Evolutionary conservation across 2,329 filamentous ascomycete species (phyloP).

Genomic region (Elsinoe batatas): DNA sequence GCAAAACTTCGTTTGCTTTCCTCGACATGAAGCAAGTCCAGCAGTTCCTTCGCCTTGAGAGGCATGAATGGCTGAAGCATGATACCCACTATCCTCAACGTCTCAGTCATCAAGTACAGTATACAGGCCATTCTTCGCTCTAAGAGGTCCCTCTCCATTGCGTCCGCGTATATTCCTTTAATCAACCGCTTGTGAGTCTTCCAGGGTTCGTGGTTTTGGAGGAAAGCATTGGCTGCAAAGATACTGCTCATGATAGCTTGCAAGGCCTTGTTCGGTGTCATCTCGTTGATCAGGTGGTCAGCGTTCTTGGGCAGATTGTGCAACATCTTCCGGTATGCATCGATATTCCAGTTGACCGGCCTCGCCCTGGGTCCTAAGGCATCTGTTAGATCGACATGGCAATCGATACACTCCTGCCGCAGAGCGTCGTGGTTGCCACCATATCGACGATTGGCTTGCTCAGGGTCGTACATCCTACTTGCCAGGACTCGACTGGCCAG

Average conservation of each 20-base stretch:
- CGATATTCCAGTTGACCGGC: conserved; percentile 7
- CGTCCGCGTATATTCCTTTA: background rate
- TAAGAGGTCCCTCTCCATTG: conserved; percentile 19
- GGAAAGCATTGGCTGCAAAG: conserved; percentile 55
- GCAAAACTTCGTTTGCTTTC: conserved; percentile 45
- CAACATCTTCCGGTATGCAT: conserved; percentile 33
- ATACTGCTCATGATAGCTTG: conserved; percentile 54
- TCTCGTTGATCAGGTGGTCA: conserved; percentile 48
- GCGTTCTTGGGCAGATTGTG: conserved; percentile 34
- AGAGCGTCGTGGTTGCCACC: background rate
- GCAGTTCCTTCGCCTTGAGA: conserved; percentile 56
- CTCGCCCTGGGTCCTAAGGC: background rate
- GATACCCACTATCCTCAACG: conserved; percentile 69
- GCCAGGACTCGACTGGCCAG: conserved; percentile 59
- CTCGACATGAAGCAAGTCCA: conserved; percentile 69
- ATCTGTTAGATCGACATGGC: background rate
- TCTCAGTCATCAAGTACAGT: conserved; percentile 65
- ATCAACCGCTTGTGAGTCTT: conserved; percentile 9
- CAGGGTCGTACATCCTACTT: conserved; percentile 38
- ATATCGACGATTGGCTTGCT: background rate
- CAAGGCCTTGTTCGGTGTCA: conserved; percentile 57
- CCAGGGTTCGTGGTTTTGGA: conserved; percentile 63
- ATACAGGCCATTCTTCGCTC: conserved; percentile 43
- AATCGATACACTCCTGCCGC: conserved; percentile 2
- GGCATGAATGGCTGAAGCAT: conserved; percentile 89